Evolutionary conservation across 169 alveolate species (phyloP).

Genomic region (Plasmodium vivax): DNA sequence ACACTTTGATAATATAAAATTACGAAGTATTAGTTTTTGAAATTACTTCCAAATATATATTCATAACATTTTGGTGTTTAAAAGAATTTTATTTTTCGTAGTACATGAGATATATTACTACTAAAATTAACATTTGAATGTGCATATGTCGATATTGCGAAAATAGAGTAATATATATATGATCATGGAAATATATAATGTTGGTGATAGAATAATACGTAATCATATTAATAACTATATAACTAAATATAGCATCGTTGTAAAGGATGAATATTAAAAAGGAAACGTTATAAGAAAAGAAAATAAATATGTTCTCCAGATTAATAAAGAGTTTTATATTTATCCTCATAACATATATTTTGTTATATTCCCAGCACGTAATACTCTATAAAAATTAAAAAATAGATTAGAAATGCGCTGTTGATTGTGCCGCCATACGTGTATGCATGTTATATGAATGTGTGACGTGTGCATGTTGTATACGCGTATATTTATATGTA

Average conservation of each 20-base stretch:
- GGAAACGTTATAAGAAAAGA: neutral
- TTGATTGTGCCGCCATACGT: too few relatives aligned
- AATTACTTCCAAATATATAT: neutral
- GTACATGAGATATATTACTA: neutral
- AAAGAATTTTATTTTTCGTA: neutral
- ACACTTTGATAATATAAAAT: neutral
- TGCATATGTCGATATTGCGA: neutral
- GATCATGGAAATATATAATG: neutral
- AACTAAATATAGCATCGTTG: neutral
- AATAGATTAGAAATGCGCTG: neutral
- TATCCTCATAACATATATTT: neutral
- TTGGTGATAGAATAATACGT: neutral
- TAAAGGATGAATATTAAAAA: neutral
- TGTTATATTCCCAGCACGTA: neutral
- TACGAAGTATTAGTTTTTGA: neutral
- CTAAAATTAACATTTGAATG: neutral
- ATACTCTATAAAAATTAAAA: neutral
- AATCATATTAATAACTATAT: neutral
- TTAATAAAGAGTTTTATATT: neutral
- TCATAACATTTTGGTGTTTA: neutral
- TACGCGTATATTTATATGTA: neutral
- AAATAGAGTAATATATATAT: neutral
- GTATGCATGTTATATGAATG: too few relatives aligned
- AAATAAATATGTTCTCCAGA: neutral
- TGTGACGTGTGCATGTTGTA: too few relatives aligned